Percentiles rank a stretch among this genome's conserved stretches.
Evolutionary conservation across 495 filamentous ascomycete genomes (phyloP).

Genomic region (Penicillium soppii): DNA sequence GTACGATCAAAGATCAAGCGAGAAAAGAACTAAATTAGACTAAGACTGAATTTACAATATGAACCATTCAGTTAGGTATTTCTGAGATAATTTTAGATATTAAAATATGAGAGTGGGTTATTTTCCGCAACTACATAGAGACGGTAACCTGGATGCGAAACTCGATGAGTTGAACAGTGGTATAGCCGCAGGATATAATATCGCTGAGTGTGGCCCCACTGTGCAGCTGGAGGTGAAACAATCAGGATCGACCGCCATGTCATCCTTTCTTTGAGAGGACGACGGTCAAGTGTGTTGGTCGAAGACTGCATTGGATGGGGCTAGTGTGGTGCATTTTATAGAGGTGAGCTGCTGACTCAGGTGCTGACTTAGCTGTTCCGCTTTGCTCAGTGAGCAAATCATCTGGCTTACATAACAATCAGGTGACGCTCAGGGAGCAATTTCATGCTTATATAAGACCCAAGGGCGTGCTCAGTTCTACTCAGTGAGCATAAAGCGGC

Average conservation of each 20-base stretch:
- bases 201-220: background rate
- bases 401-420: too few relatives aligned
- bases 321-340: constrained; percentile 9
- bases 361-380: constrained; percentile 2
- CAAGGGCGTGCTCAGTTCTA: too few relatives aligned
- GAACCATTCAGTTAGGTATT: background rate
- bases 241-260: constrained; percentile 1
- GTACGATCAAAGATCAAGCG: background rate
- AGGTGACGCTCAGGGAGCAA: background rate
- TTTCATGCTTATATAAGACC: too few relatives aligned
- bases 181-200: background rate
- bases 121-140: constrained; percentile 8
- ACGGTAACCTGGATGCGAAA: background rate
- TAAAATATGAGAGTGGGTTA: constrained; percentile 3
- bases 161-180: background rate
- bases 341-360: constrained; percentile 13
- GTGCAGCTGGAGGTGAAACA: constrained; percentile 1
- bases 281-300: constrained; percentile 2
- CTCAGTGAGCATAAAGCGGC: constrained; percentile 4
- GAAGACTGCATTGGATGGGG: background rate
- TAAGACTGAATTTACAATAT: constrained; percentile 1
- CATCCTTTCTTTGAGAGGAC: constrained; percentile 6
- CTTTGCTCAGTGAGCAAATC: constrained; percentile 6
- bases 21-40: constrained; percentile 1
- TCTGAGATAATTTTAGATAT: constrained; percentile 2